A percentile compares a stretch with the other conserved stretches of the same genome.
Evolutionary conservation across 73 alveolate genomes (phyloP).

Genomic region (Paramecium sexaurelia): DNA sequence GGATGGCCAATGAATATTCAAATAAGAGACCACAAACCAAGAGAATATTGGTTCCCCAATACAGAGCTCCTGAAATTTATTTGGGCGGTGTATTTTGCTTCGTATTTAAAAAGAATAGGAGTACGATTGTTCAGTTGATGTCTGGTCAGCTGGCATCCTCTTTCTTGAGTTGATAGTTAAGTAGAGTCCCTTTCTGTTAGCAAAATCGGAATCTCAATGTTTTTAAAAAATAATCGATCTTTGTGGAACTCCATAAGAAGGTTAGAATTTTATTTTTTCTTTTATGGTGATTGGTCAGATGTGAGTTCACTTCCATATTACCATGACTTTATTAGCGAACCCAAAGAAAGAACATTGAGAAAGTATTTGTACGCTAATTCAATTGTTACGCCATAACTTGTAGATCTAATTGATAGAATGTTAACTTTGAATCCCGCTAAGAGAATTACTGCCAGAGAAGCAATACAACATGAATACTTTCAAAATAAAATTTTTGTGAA

Average conservation of each 20-base stretch:
- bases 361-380: neutral
- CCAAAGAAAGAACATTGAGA: neutral
- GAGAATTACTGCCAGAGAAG: conserved; percentile 41
- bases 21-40: conserved; percentile 38
- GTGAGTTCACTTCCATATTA: neutral
- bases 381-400: neutral
- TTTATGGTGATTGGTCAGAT: conserved; percentile 34
- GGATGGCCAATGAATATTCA: conserved; percentile 24
- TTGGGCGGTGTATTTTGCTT: neutral
- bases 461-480: neutral
- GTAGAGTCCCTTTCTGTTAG: neutral
- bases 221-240: neutral
- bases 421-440: neutral
- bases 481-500: neutral
- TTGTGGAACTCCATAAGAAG: conserved; percentile 55
- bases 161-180: conserved; percentile 19
- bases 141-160: conserved; percentile 54
- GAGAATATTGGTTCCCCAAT: conserved; percentile 24
- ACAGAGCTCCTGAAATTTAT: conserved; percentile 50
- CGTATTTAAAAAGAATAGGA: neutral
- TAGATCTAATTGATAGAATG: conserved; percentile 19
- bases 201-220: conserved; percentile 28
- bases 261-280: conserved; percentile 35
- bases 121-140: conserved; percentile 41
- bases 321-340: conserved; percentile 29